A percentile compares a stretch with the other conserved stretches of the same genome.
Evolutionary conservation across 1,284 basidiomycete genomes (phyloP).

Genomic region (Pholiota adiposa): DNA sequence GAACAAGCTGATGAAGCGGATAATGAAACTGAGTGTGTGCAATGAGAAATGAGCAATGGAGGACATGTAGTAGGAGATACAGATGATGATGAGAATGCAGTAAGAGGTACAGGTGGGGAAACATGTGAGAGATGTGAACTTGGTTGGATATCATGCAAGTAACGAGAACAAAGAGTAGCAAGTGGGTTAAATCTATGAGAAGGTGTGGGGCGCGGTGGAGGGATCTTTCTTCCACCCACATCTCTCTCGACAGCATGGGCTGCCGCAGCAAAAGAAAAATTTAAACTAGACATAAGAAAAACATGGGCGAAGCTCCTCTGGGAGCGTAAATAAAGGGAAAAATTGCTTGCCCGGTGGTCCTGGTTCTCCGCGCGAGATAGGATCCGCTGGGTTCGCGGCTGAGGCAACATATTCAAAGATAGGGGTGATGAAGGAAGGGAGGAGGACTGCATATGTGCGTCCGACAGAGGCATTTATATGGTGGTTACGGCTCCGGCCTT

Average conservation of each 20-base stretch:
- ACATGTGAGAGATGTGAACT: too few species aligned
- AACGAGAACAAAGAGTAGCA: too few species aligned
- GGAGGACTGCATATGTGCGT: slow-evolving; percentile 26
- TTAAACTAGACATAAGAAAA: slow-evolving; percentile 21
- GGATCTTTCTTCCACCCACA: too few species aligned
- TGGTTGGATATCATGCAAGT: too few species aligned
- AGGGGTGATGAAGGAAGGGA: slow-evolving; percentile 27
- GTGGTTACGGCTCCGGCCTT: slow-evolving; percentile 28
- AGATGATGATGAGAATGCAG: too few species aligned
- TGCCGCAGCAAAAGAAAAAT: slow-evolving; percentile 1
- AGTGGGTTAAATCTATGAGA: too few species aligned
- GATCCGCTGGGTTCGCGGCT: slow-evolving; percentile 35
- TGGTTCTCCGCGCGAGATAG: slow-evolving; percentile 33
- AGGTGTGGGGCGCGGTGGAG: background rate
- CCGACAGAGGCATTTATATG: slow-evolving; percentile 28
- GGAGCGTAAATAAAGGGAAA: slow-evolving; percentile 18
- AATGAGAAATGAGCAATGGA: too few species aligned
- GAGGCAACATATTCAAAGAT: slow-evolving; percentile 33
- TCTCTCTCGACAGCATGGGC: slow-evolving; percentile 4
- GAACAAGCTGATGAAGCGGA: too few species aligned
- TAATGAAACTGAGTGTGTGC: too few species aligned
- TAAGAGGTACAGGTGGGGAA: too few species aligned
- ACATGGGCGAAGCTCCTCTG: slow-evolving; percentile 20
- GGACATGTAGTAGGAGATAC: too few species aligned
- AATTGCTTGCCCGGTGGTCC: slow-evolving; percentile 13